Evolutionary conservation across 768 basidiomycete species (phyloP).

Genomic region (Russula ochroleuca): DNA sequence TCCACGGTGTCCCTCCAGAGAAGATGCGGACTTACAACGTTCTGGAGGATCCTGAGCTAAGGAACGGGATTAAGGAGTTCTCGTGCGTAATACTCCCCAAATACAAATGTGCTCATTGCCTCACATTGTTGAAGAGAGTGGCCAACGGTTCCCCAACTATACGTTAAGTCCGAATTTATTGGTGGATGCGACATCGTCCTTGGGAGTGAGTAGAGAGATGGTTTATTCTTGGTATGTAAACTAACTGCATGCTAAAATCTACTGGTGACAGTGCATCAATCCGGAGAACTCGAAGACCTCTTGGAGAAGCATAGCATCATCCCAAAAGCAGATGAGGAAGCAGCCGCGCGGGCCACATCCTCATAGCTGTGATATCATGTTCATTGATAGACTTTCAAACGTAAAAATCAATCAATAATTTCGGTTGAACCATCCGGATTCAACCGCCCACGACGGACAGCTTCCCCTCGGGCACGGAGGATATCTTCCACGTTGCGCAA

Average conservation of each 20-base stretch:
- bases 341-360: slow-evolving; percentile 25
- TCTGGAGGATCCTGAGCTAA: slow-evolving; percentile 76
- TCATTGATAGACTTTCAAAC: not conserved
- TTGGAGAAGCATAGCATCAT: slow-evolving; percentile 69
- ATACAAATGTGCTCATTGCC: not conserved
- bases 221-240: slow-evolving; percentile 8
- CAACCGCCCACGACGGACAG: slow-evolving; percentile 43
- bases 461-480: slow-evolving; percentile 72
- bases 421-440: slow-evolving; percentile 55
- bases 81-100: slow-evolving; percentile 58
- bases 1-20: slow-evolving; percentile 73
- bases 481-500: slow-evolving; percentile 81
- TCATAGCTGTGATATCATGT: slow-evolving; percentile 10
- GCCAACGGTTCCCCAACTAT: slow-evolving; percentile 97
- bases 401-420: slow-evolving; percentile 33
- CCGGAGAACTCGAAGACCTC: slow-evolving; percentile 84
- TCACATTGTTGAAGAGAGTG: slow-evolving; percentile 60
- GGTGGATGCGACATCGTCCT: slow-evolving; percentile 96
- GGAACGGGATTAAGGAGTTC: slow-evolving; percentile 90
- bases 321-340: slow-evolving; percentile 40
- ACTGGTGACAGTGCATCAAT: slow-evolving; percentile 78
- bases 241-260: slow-evolving; percentile 9
- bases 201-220: slow-evolving; percentile 57
- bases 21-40: slow-evolving; percentile 91
- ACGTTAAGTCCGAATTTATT: slow-evolving; percentile 91